Conservation (phyloP, 345 rosid species). For the Euphorbia tirucalli region DNA sequence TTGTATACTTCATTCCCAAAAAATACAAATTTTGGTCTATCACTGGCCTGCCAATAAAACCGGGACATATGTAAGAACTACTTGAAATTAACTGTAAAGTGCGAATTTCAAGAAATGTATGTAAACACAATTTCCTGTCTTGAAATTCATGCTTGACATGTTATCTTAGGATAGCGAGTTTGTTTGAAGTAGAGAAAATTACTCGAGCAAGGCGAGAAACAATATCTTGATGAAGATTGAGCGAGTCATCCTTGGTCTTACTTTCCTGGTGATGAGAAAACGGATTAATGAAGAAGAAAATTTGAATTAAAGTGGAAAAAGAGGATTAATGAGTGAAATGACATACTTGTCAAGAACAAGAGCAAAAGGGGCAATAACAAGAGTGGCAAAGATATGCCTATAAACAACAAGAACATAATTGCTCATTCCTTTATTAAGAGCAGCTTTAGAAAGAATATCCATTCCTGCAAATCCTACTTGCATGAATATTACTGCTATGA, state of each 20-base stretch:
- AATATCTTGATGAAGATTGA: conserved; percentile 59
- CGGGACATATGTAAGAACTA: not conserved
- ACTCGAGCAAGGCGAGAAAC: conserved; percentile 72
- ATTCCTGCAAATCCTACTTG: conserved; percentile 87
- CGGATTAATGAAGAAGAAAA: too few species aligned
- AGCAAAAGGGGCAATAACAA: conserved; percentile 78
- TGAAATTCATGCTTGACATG: too few species aligned
- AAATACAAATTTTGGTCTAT: conserved; percentile 79
- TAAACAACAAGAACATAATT: conserved; percentile 78
- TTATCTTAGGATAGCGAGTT: too few species aligned
- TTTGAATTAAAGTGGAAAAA: too few species aligned
- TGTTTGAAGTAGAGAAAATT: conserved; percentile 17
- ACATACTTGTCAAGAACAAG: conserved; percentile 59
- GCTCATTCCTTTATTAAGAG: conserved; percentile 79
- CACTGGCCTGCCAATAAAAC: conserved; percentile 52
- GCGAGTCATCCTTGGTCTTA: conserved; percentile 69
- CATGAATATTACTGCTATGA: conserved; percentile 57
- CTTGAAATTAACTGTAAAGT: too few species aligned
- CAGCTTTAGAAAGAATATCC: conserved; percentile 80
- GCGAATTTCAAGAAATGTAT: not conserved
- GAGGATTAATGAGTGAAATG: too few species aligned
- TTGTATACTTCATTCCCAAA: conserved; percentile 76
- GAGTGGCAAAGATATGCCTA: conserved; percentile 78
- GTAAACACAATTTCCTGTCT: too few species aligned
- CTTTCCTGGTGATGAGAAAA: too few species aligned